Conservation (phyloP, 202 grass and related monocot genomes). For the Miscanthus sacchariflorus region DNA sequence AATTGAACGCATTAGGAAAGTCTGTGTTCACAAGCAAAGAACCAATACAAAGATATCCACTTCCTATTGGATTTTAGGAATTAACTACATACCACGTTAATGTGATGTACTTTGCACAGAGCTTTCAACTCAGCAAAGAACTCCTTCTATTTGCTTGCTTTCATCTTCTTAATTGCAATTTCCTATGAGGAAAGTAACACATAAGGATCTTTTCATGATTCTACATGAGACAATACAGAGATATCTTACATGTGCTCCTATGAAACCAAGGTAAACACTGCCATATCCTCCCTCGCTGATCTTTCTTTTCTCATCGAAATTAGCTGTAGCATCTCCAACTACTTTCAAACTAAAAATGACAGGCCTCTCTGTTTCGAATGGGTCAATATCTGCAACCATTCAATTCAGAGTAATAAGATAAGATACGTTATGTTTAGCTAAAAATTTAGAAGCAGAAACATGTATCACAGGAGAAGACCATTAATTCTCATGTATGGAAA, state of each 20-base stretch:
- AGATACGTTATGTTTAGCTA: conserved; percentile 8
- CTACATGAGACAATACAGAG: conserved; percentile 7
- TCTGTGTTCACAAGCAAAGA: neutral
- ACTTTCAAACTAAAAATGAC: conserved; percentile 62
- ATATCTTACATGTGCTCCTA: conserved; percentile 53
- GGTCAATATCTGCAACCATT: conserved; percentile 53
- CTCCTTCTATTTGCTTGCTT: conserved; percentile 75
- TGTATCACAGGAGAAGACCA: conserved; percentile 48
- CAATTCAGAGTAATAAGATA: conserved; percentile 37
- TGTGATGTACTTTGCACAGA: conserved; percentile 83
- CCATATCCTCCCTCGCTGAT: conserved; percentile 77
- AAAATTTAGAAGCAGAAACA: conserved; percentile 34
- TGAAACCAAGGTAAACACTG: conserved; percentile 70
- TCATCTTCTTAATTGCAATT: conserved; percentile 85
- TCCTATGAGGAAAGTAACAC: conserved; percentile 46
- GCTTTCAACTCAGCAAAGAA: conserved; percentile 81
- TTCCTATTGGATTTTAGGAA: conserved; percentile 1
- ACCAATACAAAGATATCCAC: conserved; percentile 22
- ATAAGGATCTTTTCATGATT: conserved; percentile 35
- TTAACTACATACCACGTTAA: conserved; percentile 62
- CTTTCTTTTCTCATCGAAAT: conserved; percentile 63
- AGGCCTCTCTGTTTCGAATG: conserved; percentile 65
- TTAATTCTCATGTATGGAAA: conserved; percentile 57
- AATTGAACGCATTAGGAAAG: conserved; percentile 21
- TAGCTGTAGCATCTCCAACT: conserved; percentile 54